These are phyloP conservation scores for Salvia splendens DNA, from an alignment of 257 asterid genomes.

Conservation along the genomic window DNA sequence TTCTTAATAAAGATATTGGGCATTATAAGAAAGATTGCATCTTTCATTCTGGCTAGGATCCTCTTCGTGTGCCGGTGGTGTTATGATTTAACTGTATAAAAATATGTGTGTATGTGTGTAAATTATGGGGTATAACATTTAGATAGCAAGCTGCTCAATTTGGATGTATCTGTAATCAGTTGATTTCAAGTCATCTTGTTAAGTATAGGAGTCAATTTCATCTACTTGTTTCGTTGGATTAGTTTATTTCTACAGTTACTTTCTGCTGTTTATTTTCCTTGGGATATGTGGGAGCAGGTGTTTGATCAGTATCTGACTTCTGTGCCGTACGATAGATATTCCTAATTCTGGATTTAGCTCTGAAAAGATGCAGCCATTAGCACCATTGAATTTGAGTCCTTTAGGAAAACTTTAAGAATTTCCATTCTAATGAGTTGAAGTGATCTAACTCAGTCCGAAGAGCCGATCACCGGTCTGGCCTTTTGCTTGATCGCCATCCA, in stretches of 20 bases:
- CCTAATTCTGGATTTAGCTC: not conserved
- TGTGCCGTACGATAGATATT: not conserved
- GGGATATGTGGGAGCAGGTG: slow-evolving; percentile 17
- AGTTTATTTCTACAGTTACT: not conserved
- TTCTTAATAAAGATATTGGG: not conserved
- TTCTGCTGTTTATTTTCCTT: slow-evolving; percentile 3
- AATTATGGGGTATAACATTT: no score
- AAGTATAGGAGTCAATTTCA: slow-evolving; percentile 3
- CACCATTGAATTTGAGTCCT: not conserved
- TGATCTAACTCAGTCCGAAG: not conserved
- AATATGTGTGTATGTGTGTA: no score
- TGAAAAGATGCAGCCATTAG: not conserved
- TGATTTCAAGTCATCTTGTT: slow-evolving; percentile 22
- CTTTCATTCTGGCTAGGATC: not conserved
- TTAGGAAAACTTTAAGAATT: not conserved
- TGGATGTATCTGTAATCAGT: slow-evolving; percentile 24
- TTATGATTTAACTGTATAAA: not conserved
- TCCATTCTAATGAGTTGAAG: not conserved
- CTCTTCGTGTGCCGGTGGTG: not conserved
- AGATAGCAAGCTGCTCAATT: slow-evolving; percentile 12
- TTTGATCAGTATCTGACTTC: not conserved
- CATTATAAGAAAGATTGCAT: not conserved
- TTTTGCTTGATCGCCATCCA: not conserved
- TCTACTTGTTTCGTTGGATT: not conserved
- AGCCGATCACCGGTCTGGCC: not conserved